A percentile compares a stretch with the other conserved stretches of the same genome.
phyloP scores from a whole-genome alignment of 2,329 filamentous ascomycete genomes.

The Phyllachora maydis region DNA sequence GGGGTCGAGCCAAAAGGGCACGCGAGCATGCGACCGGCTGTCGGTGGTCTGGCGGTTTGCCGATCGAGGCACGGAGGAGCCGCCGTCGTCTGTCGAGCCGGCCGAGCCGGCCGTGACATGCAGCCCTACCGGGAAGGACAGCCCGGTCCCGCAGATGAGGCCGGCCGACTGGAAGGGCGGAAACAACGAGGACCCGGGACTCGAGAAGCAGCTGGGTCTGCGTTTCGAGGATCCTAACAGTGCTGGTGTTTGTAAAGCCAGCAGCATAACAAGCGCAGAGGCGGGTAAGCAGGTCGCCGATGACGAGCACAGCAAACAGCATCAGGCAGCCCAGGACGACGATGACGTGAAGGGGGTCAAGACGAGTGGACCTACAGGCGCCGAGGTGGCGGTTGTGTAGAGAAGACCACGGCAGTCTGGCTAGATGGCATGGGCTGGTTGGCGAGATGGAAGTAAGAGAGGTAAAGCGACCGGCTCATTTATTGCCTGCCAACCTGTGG shows the following conservation, averaged over 20 bases:
- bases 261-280: conserved; percentile 33
- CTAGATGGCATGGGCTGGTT: too few relatives aligned
- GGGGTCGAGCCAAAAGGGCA: conserved; percentile 65
- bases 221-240: conserved; percentile 43
- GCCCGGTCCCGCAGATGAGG: conserved; percentile 47
- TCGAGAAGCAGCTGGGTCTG: conserved; percentile 47
- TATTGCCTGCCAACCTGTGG: too few relatives aligned
- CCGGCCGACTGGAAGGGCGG: conserved; percentile 58
- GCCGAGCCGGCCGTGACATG: conserved; percentile 20
- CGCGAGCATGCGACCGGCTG: conserved; percentile 59
- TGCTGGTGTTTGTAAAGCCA: conserved; percentile 49
- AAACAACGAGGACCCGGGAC: conserved; percentile 20
- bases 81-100: too few relatives aligned
- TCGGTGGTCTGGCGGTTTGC: conserved; percentile 62
- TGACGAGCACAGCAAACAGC: too few relatives aligned
- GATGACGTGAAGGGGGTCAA: conserved; percentile 9
- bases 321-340: conserved; percentile 6
- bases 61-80: conserved; percentile 8
- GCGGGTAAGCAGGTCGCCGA: conserved; percentile 2
- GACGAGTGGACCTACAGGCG: conserved; percentile 9
- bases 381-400: too few relatives aligned
- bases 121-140: conserved; percentile 41
- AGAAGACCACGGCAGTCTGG: too few relatives aligned
- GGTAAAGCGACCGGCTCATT: too few relatives aligned
- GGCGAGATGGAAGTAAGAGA: too few relatives aligned